Conservation (phyloP, 441 rosid species). For the Hypseocharis bilobata region DNA sequence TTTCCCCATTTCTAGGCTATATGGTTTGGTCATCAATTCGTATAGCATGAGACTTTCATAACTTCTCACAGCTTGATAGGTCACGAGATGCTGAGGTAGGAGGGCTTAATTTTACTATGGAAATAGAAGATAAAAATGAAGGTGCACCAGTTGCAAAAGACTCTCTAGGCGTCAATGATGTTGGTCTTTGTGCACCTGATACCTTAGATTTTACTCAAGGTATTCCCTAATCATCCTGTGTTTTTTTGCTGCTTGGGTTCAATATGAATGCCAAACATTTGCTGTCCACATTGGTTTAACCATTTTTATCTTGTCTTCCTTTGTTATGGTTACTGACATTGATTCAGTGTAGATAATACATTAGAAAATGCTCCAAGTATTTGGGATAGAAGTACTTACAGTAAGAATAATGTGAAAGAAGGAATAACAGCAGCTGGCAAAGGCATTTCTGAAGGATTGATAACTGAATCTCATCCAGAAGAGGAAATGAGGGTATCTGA, state of each 20-base stretch:
- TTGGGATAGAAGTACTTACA: conserved; percentile 17
- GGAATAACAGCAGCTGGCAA: conserved; percentile 26
- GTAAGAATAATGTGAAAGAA: conserved; percentile 20
- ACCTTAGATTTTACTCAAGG: conserved; percentile 53
- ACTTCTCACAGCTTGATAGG: conserved; percentile 51
- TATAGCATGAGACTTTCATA: conserved; percentile 27
- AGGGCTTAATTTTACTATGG: conserved; percentile 15
- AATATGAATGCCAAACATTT: conserved; percentile 5
- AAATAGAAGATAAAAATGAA: conserved; percentile 27
- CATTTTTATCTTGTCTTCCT: background rate
- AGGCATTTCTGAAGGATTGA: conserved; percentile 30
- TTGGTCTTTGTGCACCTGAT: conserved; percentile 50
- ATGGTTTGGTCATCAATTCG: conserved; percentile 20
- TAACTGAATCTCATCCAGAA: conserved; percentile 32
- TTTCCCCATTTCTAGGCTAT: conserved; percentile 4
- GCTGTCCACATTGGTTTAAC: background rate
- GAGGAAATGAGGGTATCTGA: conserved; percentile 32
- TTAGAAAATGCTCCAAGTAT: conserved; percentile 25
- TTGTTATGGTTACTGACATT: conserved; percentile 17
- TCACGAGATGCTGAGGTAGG: conserved; percentile 30
- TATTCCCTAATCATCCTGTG: conserved; percentile 21
- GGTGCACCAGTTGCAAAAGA: conserved; percentile 26
- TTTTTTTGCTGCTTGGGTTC: conserved; percentile 11
- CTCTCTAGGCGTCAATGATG: conserved; percentile 24
- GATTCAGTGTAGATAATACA: conserved; percentile 31